Base-by-base conservation (phyloP, 2,329 filamentous ascomycete genomes). In the Arachnomyces sp. region DNA sequence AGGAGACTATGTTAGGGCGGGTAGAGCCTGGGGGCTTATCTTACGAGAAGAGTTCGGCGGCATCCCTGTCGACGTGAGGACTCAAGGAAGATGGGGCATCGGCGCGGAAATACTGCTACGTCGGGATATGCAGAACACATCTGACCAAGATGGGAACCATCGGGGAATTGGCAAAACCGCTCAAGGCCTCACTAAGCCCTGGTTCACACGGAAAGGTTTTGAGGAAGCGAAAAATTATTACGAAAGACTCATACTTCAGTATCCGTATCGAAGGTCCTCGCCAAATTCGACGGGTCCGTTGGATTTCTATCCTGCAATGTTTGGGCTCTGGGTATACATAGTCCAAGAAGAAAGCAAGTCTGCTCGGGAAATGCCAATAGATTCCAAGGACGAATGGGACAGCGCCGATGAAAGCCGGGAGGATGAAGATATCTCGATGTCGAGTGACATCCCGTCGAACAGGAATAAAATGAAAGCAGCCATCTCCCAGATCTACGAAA, bases 31-130 rank as follows among this genome's bases (percentile, higher is more conserved):
- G 71, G 81, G 78, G 1, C 64, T 94, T 48, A 70, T 94, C 25
- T 58, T 88, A 34, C 75, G 82, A 36, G 72, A 77, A 34, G 74
- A 72, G 36, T 66, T 80, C 16, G 55, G 64, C 42, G 78, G 77
- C 2, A 59, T 62, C 35, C 64, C 66, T 5, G 68, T 89, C 14
- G 86, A 94, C 56, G 60, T 90, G 35, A 76, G 87, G 30, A 69
- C 68, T 14, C 73, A 81, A 52, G 74, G 77, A 28, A 73, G 83
- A 48, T 95, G 89, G 90, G 81, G 81, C 11, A 73, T 94, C 33
- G 88, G 86, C 1, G 86, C 85, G 2, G 89, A 94, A 63, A 76
- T 95, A 14, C 64, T 94, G 41, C 78, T 94, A 64, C 76, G 82
- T 12, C 62, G 62, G 54, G 64, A 54, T 49, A 50, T 46, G 40